Evolutionary conservation across 192 early-diverging fungal genomes (phyloP), one percentile per base, ranked within the genome.

Genomic region (Linderina pennispora): DNA sequence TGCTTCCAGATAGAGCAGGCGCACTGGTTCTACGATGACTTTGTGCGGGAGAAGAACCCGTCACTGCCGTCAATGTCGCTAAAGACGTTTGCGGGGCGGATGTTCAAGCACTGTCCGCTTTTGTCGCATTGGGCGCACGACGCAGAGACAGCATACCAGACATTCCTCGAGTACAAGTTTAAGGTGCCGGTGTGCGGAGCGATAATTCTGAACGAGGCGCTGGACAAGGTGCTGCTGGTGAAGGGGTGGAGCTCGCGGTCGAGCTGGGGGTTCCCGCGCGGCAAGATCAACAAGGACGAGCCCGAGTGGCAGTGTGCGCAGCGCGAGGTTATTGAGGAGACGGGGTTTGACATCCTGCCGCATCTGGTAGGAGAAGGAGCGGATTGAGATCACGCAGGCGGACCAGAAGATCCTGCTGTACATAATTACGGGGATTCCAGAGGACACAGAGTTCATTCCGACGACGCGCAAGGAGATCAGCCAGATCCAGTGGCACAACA

Each of bases 1-100:
- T 94, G 88, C 49, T 98, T 98, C 57, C 96, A 98, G 71, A 95
- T 98, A 23, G 96, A 98, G 61, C 91, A 92, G 65, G 96, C 96
- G 8, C 92, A 95, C 58, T 98, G 96, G 96, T 97, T 89, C 67
- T 98, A 97, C 69, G 91, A 94, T 57, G 96, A 98, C 66, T 96
- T 97, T 80, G 80, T 93, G n/a, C 80, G 94, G 43, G 90, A 91
- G 55, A 61, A 84, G 40, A 85, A 87, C 48, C 79, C 86, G 15
- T 72, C 78, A 16, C 63, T 96, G 32, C 91, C 90, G 5, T 85
- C 85, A 3, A 88, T 90, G 49, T 79, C 83, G 36, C 81, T 97
- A 23, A 97, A 89, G 55, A 84, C 75, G 24, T 91, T 91, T 69
- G 83, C 85, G 2, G 78, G 75, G n/a, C 59, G 66, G 51, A 83